These are phyloP conservation scores for Persicaria maculosa DNA, from an alignment of 148 eudicot species.

Conservation along the genomic window DNA sequence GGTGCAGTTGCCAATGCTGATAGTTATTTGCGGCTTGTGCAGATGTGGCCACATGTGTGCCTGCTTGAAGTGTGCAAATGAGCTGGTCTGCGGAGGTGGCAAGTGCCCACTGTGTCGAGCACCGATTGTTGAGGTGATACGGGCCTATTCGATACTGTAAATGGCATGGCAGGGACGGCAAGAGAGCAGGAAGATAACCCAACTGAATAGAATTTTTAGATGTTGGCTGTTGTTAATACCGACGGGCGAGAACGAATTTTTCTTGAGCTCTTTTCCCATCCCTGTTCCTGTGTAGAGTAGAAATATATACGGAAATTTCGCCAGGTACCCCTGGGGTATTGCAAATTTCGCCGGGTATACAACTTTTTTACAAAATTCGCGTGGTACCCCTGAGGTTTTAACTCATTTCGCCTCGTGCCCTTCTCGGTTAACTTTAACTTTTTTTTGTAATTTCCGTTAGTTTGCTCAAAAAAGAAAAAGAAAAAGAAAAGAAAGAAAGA, in stretches of 20 bases:
- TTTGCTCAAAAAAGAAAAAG: too few species aligned
- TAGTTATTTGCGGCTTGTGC: neutral
- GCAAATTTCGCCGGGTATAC: too few species aligned
- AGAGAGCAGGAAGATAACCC: constrained; percentile 3
- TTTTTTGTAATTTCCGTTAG: too few species aligned
- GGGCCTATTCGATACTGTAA: constrained; percentile 14
- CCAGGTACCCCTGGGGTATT: too few species aligned
- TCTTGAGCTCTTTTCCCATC: neutral
- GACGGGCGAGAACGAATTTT: constrained; percentile 3
- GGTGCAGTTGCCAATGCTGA: neutral
- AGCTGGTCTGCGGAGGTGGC: constrained; percentile 9
- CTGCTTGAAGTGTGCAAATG: constrained; percentile 14
- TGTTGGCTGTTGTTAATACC: constrained; percentile 2
- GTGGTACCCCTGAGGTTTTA: too few species aligned
- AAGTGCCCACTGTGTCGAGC: constrained; percentile 14
- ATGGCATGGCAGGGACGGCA: constrained; percentile 8
- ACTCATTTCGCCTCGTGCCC: too few species aligned
- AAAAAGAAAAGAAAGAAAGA: too few species aligned
- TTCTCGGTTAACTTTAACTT: too few species aligned
- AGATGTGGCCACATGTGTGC: constrained; percentile 14
- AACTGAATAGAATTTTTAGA: constrained; percentile 1
- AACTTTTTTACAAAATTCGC: too few species aligned
- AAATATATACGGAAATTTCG: too few species aligned
- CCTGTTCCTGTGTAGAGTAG: neutral
- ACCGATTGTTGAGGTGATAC: constrained; percentile 11